These are phyloP conservation scores for Coriolopsis trogii DNA, from an alignment of 1,284 basidiomycete genomes.

Conservation along the genomic window DNA sequence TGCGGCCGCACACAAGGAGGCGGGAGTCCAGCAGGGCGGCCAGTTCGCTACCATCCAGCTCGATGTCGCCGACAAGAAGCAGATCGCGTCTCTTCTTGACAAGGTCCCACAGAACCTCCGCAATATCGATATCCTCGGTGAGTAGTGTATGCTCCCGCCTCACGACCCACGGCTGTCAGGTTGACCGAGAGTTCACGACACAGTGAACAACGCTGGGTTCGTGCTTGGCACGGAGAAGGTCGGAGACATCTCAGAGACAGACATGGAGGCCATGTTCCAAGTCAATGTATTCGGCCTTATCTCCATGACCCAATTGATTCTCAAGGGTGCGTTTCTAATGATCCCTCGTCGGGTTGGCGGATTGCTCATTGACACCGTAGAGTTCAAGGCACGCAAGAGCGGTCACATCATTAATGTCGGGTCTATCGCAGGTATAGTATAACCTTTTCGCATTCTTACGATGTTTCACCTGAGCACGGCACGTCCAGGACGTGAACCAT, in stretches of 20 bases:
- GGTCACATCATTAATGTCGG: slow-evolving; percentile 98
- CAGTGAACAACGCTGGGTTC: slow-evolving; percentile 89
- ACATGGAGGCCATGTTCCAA: slow-evolving; percentile 87
- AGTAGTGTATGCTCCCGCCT: slow-evolving; percentile 15
- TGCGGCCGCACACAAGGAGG: slow-evolving; percentile 67
- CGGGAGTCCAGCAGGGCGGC: slow-evolving; percentile 73
- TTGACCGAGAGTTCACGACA: not conserved
- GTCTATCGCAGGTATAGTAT: slow-evolving; percentile 79
- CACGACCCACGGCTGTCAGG: not conserved
- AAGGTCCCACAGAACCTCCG: slow-evolving; percentile 70
- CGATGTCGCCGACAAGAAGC: slow-evolving; percentile 75
- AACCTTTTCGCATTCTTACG: not conserved
- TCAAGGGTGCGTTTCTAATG: slow-evolving; percentile 55
- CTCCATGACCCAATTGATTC: slow-evolving; percentile 76
- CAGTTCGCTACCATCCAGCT: slow-evolving; percentile 67
- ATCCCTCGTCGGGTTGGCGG: not conserved
- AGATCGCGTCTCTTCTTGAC: slow-evolving; percentile 67
- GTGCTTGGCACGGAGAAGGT: slow-evolving; percentile 84
- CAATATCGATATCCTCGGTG: slow-evolving; percentile 77
- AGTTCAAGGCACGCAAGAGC: slow-evolving; percentile 86
- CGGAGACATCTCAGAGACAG: slow-evolving; percentile 75
- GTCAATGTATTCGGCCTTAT: slow-evolving; percentile 94
- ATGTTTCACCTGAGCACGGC: not conserved
- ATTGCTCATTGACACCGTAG: slow-evolving; percentile 39
- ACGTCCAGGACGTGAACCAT: slow-evolving; percentile 79